Conservation (phyloP, 257 asterid species). For the Solanum rostratum region DNA sequence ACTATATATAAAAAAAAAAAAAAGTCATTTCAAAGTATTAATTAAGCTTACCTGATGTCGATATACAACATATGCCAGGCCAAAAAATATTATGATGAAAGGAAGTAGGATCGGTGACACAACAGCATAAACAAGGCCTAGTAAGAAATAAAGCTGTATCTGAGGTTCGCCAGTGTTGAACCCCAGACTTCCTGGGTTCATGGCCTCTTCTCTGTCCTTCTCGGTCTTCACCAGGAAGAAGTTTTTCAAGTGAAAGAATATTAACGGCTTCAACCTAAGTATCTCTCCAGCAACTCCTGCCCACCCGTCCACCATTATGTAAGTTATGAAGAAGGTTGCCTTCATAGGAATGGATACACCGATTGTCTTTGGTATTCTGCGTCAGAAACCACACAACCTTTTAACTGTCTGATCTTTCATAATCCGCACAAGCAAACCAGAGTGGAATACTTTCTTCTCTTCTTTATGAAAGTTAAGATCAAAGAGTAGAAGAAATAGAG, state of each 20-base stretch:
- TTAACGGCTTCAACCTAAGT: slow-evolving; percentile 63
- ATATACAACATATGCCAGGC: slow-evolving; percentile 57
- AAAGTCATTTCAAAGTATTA: background rate
- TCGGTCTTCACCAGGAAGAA: slow-evolving; percentile 87
- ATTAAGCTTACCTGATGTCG: slow-evolving; percentile 82
- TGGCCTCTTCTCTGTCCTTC: slow-evolving; percentile 73
- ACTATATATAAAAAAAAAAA: background rate
- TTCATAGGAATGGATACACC: slow-evolving; percentile 93
- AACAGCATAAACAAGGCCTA: slow-evolving; percentile 88
- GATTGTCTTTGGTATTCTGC: slow-evolving; percentile 57
- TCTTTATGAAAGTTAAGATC: background rate
- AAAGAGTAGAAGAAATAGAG: background rate
- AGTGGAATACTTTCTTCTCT: background rate
- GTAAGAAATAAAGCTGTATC: slow-evolving; percentile 81
- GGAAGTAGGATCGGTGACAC: slow-evolving; percentile 87
- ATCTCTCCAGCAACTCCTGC: slow-evolving; percentile 94
- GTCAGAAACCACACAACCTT: slow-evolving; percentile 5
- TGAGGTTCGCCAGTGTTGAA: slow-evolving; percentile 94
- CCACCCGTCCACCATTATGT: slow-evolving; percentile 94
- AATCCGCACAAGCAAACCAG: background rate
- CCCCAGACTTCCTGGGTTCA: slow-evolving; percentile 93
- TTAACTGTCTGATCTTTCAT: background rate
- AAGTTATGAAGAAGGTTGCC: slow-evolving; percentile 86
- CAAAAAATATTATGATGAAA: slow-evolving; percentile 74
- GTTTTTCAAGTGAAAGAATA: slow-evolving; percentile 69